These are phyloP conservation scores for Eimeria nieschulzi DNA, from an alignment of 169 alveolate genomes.

Conservation along the genomic window DNA sequence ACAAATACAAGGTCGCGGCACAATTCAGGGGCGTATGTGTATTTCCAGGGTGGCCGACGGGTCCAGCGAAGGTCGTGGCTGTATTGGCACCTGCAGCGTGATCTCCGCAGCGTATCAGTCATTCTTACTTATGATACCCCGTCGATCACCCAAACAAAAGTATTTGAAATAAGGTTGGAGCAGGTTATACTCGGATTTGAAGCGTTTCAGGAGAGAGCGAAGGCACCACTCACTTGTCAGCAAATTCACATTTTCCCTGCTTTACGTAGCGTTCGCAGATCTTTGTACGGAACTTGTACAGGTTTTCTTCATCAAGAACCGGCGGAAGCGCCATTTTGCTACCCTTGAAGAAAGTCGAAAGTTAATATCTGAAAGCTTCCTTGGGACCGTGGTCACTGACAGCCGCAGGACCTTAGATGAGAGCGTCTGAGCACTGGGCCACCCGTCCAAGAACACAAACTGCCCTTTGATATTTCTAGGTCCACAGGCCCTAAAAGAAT, in stretches of 20 bases:
- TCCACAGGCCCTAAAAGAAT: too few relatives aligned
- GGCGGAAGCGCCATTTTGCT: constrained; percentile 62
- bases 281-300: constrained; percentile 68
- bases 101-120: background rate
- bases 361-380: too few relatives aligned
- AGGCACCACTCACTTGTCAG: constrained; percentile 49
- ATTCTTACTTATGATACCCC: background rate
- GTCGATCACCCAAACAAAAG: background rate
- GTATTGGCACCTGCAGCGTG: constrained; percentile 53
- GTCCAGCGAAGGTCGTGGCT: constrained; percentile 70
- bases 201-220: too few relatives aligned
- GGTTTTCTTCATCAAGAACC: constrained; percentile 62
- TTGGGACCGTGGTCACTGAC: too few relatives aligned
- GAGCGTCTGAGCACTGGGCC: too few relatives aligned
- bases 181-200: too few relatives aligned
- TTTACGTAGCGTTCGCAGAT: constrained; percentile 73
- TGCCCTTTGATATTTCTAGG: too few relatives aligned
- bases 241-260: constrained; percentile 70
- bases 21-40: constrained; percentile 50
- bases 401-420: too few relatives aligned
- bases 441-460: too few relatives aligned
- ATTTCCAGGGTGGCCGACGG: constrained; percentile 66
- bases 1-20: constrained; percentile 58
- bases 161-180: too few relatives aligned
- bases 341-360: background rate